Percentiles rank a stretch among this genome's conserved stretches.
Conservation (phyloP, 1,284 basidiomycete species). For the Earliella scabrosa region DNA sequence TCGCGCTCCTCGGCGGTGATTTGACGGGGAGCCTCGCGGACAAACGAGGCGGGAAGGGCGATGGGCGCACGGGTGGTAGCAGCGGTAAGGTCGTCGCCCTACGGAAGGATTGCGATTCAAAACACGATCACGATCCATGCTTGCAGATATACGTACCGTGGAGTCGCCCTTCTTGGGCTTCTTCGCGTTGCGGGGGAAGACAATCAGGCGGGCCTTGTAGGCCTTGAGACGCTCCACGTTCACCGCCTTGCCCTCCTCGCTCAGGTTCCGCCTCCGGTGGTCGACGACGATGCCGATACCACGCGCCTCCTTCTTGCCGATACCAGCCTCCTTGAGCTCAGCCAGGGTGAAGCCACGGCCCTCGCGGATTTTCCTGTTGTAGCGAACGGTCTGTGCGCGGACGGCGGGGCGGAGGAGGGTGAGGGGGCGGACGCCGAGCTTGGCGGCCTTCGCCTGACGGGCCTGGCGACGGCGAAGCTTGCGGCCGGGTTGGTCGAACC, state of each 20-base stretch:
- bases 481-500: slow-evolving; percentile 99
- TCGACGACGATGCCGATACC: slow-evolving; percentile 96
- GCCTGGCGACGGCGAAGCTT: slow-evolving; percentile 96
- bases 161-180: slow-evolving; percentile 97
- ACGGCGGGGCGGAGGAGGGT: slow-evolving; percentile 96
- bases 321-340: slow-evolving; percentile 95
- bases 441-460: slow-evolving; percentile 90
- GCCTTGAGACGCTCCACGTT: slow-evolving; percentile 96
- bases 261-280: slow-evolving; percentile 96
- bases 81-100: slow-evolving; percentile 88
- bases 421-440: slow-evolving; percentile 92
- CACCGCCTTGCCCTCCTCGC: slow-evolving; percentile 95
- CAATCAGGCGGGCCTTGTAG: slow-evolving; percentile 86
- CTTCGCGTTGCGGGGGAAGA: slow-evolving; percentile 96
- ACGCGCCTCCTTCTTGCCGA: slow-evolving; percentile 93
- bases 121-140: too few species aligned
- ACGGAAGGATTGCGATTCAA: slow-evolving; percentile 1
- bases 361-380: slow-evolving; percentile 98
- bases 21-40: slow-evolving; percentile 87
- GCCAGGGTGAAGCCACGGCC: slow-evolving; percentile 96
- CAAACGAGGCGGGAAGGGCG: slow-evolving; percentile 72
- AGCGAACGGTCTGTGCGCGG: slow-evolving; percentile 95
- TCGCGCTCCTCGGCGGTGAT: slow-evolving; percentile 93
- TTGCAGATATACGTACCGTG: slow-evolving; percentile 59
- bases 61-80: slow-evolving; percentile 76